Evolutionary conservation across 139 green algal species (phyloP).

Genomic region (Chlamydomonas sphaeroides): DNA sequence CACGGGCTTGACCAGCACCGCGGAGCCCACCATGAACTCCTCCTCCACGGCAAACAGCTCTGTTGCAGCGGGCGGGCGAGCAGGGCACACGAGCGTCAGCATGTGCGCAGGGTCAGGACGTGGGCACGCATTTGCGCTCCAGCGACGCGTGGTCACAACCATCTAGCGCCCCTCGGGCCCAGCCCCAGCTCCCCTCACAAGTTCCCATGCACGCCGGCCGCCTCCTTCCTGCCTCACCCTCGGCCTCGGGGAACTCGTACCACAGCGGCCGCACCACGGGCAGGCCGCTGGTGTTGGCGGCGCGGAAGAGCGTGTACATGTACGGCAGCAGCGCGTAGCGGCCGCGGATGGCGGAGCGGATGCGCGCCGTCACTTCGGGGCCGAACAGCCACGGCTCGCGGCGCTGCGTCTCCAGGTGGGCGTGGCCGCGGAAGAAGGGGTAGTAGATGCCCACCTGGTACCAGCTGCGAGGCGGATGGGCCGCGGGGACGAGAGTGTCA

Average conservation of each 20-base stretch:
- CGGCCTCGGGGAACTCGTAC: slow-evolving; percentile 92
- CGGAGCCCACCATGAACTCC: slow-evolving; percentile 90
- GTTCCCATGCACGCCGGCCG: not conserved
- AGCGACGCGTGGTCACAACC: too few species aligned
- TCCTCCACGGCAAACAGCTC: slow-evolving; percentile 67
- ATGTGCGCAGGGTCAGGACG: not conserved
- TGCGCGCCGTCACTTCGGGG: slow-evolving; percentile 79
- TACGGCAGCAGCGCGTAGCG: slow-evolving; percentile 96
- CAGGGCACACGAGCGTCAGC: not conserved
- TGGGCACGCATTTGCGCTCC: not conserved
- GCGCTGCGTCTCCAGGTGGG: slow-evolving; percentile 95
- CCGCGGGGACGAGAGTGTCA: not conserved
- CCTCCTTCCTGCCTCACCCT: slow-evolving; percentile 15
- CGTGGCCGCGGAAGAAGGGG: slow-evolving; percentile 98
- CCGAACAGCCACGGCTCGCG: slow-evolving; percentile 99
- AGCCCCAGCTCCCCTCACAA: too few species aligned
- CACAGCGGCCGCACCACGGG: slow-evolving; percentile 94
- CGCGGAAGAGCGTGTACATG: slow-evolving; percentile 96
- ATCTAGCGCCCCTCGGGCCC: too few species aligned
- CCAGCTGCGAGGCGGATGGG: slow-evolving; percentile 65
- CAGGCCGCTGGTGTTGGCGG: slow-evolving; percentile 78
- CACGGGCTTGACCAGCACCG: slow-evolving; percentile 77
- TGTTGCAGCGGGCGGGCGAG: not conserved
- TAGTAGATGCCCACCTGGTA: slow-evolving; percentile 96
- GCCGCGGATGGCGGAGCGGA: slow-evolving; percentile 85